Percentiles rank a stretch among this genome's conserved stretches.
Conservation (phyloP, 208 protist genomes). For the Herpetomonas muscarum region DNA sequence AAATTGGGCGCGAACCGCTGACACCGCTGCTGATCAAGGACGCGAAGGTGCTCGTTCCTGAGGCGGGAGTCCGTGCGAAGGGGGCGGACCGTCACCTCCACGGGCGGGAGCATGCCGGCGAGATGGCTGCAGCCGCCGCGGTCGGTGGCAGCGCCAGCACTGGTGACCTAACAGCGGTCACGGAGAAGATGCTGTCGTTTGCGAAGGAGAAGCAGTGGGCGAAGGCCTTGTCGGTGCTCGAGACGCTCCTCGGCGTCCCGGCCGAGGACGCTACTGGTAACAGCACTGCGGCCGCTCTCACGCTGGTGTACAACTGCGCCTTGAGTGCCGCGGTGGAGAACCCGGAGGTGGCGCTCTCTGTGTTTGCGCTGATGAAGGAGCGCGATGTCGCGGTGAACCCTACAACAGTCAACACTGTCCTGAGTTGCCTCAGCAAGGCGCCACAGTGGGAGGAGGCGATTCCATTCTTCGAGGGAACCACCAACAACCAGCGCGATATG, state of each 20-base stretch:
- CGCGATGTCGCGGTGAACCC: constrained; percentile 45
- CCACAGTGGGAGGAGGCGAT: constrained; percentile 49
- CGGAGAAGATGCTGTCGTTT: constrained; percentile 75
- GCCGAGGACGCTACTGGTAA: constrained; percentile 5
- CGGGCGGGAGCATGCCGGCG: neutral
- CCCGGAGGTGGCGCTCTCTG: constrained; percentile 31
- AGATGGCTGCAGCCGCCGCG: neutral
- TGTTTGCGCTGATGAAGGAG: constrained; percentile 49
- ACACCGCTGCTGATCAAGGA: constrained; percentile 38
- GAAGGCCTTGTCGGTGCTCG: constrained; percentile 48
- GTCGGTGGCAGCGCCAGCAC: neutral
- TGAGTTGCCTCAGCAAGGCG: constrained; percentile 66
- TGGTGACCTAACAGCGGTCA: constrained; percentile 33
- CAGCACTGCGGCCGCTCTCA: constrained; percentile 48
- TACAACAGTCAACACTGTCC: constrained; percentile 78
- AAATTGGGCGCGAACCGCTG: constrained; percentile 42
- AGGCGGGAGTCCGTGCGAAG: neutral
- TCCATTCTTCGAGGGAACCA: constrained; percentile 46
- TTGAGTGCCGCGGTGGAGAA: constrained; percentile 73
- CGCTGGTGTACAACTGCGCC: constrained; percentile 86
- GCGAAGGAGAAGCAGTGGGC: constrained; percentile 78
- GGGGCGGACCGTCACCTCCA: neutral
- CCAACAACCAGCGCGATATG: constrained; percentile 33
- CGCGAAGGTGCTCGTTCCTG: constrained; percentile 14
- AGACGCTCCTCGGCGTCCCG: constrained; percentile 14